Base-by-base conservation (phyloP, 2,329 filamentous ascomycete genomes). In the Xylariomycetidae sp. region DNA sequence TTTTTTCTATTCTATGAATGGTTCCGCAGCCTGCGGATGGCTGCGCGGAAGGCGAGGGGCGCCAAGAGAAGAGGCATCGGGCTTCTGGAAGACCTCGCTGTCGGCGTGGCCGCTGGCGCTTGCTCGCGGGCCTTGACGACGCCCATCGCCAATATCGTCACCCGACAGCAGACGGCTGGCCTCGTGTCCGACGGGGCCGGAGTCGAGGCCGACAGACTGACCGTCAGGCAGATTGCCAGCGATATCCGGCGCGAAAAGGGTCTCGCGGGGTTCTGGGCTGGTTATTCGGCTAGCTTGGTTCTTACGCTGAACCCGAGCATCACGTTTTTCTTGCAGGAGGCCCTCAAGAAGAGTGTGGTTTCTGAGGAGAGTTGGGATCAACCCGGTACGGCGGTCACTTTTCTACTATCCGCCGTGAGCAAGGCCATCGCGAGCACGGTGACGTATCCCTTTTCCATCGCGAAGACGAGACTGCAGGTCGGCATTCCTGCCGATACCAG, bases 401-500 rank as follows among this genome's bases (percentile, higher is more conserved):
- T 75, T 41, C 41, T 74, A 9, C 54, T 74, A 20, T 88, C 88
- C 0, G 88, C 88, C 0, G 54, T 82, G 16, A 88, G 84, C 59
- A 95, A 95, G 62, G 80, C 80, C 1, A 64, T 82, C 16, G 88
- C 88, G 0, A 86, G 81, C 6, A 72, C 77, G 0, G 63, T 88
- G 37, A 94, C 85, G 1, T 95, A 94, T 54, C 89, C 89, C 0
- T 82, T 95, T 57, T 85, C 85, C 36, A 78, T 88, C 18, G 87
- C 86, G n/a, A 90, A 90, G 62, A 78, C 85, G 3, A 72, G 86
- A 16, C 73, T 86, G 3, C 87, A 94, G 55, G 39, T 45, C n/a
- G 50, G 45, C 17, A 74, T 83, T 16, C 70, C 72, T 2, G 44
- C 58, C 56, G 16, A 59, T 53, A 27, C 47, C 18, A 15, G 18